Evolutionary conservation across 768 basidiomycete genomes (phyloP).

Genomic region (Tephrocybe sp.): DNA sequence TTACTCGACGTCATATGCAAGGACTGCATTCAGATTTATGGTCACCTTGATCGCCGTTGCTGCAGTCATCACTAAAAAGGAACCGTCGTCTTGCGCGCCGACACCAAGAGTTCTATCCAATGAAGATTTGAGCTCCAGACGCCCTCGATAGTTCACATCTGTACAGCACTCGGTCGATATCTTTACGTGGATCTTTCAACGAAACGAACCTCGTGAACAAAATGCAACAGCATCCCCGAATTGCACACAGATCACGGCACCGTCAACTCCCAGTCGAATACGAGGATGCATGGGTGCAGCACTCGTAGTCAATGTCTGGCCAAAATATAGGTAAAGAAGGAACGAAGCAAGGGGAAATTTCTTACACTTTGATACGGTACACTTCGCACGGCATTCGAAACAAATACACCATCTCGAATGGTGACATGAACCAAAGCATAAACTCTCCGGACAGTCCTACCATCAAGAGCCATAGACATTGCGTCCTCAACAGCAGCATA

Average conservation of each 20-base stretch:
- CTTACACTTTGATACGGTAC: slow-evolving; percentile 80
- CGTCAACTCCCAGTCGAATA: slow-evolving; percentile 58
- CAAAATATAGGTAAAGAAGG: neutral
- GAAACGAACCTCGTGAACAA: slow-evolving; percentile 55
- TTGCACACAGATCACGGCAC: slow-evolving; percentile 57
- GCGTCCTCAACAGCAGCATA: slow-evolving; percentile 58
- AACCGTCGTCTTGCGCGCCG: slow-evolving; percentile 48
- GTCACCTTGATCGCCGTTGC: slow-evolving; percentile 66
- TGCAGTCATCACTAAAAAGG: slow-evolving; percentile 61
- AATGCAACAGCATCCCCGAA: slow-evolving; percentile 78
- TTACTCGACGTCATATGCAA: slow-evolving; percentile 62
- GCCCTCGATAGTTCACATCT: slow-evolving; percentile 73
- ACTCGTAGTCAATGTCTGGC: slow-evolving; percentile 55
- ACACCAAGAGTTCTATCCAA: slow-evolving; percentile 71
- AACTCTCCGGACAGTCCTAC: slow-evolving; percentile 51
- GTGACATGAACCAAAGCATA: slow-evolving; percentile 61
- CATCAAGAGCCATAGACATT: slow-evolving; percentile 33
- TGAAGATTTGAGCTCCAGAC: slow-evolving; percentile 66
- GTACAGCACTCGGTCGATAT: neutral
- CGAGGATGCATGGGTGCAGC: slow-evolving; percentile 72
- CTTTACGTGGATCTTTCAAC: neutral
- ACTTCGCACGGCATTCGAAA: slow-evolving; percentile 45
- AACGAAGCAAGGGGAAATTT: slow-evolving; percentile 2
- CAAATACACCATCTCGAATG: slow-evolving; percentile 38
- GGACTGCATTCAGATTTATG: slow-evolving; percentile 60